Conservation (phyloP, 768 basidiomycete genomes). For the Leucosporidium yakuticum region DNA sequence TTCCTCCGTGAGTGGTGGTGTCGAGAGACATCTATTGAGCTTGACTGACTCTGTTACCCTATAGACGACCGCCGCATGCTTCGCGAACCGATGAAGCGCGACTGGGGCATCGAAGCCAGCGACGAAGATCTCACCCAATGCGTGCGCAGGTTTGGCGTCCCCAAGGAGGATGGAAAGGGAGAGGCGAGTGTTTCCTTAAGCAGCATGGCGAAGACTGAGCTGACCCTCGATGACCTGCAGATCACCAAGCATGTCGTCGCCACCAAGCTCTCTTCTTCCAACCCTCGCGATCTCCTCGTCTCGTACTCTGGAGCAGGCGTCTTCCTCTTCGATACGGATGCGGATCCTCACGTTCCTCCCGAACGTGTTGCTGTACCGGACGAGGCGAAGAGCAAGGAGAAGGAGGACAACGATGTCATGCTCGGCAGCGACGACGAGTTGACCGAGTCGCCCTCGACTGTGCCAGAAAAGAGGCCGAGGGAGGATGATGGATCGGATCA, state of each 20-base stretch:
- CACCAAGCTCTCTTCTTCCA: conserved; percentile 22
- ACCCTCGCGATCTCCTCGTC: conserved; percentile 31
- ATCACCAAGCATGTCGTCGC: conserved; percentile 32
- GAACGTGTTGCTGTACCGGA: not conserved
- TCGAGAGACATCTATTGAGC: not conserved
- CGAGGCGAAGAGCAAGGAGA: not conserved
- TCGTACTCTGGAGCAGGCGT: conserved; percentile 29
- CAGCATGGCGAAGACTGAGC: too few relatives aligned
- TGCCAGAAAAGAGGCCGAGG: not conserved
- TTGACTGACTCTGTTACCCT: not conserved
- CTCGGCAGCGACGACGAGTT: not conserved
- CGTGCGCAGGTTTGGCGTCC: conserved; percentile 37
- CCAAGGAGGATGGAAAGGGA: not conserved
- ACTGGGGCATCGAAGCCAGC: conserved; percentile 26
- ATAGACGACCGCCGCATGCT: conserved; percentile 38
- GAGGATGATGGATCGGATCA: not conserved
- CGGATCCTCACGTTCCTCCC: conserved; percentile 3
- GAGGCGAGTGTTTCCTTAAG: not conserved
- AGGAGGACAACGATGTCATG: not conserved
- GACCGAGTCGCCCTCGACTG: not conserved
- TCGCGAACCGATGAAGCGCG: conserved; percentile 2
- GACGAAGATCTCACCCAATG: conserved; percentile 30
- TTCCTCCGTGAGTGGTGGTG: conserved; percentile 28
- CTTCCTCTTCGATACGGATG: conserved; percentile 34
- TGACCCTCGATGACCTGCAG: not conserved